Percentiles rank a stretch among this genome's conserved stretches.
Evolutionary conservation across 2,329 filamentous ascomycete species (phyloP).

Genomic region (Diaporthe sp.): DNA sequence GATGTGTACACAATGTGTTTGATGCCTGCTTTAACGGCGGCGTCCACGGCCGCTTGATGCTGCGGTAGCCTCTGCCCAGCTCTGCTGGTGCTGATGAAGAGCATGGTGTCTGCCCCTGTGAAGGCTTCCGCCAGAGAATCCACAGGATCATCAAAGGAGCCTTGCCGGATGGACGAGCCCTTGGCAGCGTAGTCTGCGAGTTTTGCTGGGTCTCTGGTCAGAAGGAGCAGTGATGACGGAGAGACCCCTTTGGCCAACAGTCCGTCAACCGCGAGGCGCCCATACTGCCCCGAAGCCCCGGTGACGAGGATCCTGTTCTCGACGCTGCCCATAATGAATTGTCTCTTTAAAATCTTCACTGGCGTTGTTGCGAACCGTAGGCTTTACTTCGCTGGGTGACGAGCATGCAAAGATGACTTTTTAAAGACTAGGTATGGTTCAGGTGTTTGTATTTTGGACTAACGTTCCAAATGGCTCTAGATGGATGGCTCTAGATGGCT

Average conservation of each 20-base stretch:
- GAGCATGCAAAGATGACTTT: background rate
- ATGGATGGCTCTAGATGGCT: background rate
- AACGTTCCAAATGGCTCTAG: no score
- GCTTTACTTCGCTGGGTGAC: background rate
- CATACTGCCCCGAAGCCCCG: conserved; percentile 16
- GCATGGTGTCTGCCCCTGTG: conserved; percentile 1
- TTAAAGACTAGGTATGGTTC: background rate
- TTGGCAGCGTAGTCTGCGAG: background rate
- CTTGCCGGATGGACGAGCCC: background rate
- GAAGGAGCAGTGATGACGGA: background rate
- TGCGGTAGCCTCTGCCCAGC: conserved; percentile 14
- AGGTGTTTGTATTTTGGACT: background rate
- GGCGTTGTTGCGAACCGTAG: no score
- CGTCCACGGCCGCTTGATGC: conserved; percentile 15
- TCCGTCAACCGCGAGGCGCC: conserved; percentile 4
- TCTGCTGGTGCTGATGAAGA: conserved; percentile 18
- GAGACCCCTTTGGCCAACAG: background rate
- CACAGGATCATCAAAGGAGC: conserved; percentile 10
- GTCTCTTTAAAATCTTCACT: no score
- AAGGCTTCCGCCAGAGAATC: conserved; percentile 8
- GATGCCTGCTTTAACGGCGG: background rate
- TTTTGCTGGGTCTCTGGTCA: conserved; percentile 13
- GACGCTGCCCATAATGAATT: background rate
- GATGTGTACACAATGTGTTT: conserved; percentile 26
- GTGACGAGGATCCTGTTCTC: conserved; percentile 5